Conservation (phyloP, 352 stramenopile species). For the Aphanomyces euteiches region DNA sequence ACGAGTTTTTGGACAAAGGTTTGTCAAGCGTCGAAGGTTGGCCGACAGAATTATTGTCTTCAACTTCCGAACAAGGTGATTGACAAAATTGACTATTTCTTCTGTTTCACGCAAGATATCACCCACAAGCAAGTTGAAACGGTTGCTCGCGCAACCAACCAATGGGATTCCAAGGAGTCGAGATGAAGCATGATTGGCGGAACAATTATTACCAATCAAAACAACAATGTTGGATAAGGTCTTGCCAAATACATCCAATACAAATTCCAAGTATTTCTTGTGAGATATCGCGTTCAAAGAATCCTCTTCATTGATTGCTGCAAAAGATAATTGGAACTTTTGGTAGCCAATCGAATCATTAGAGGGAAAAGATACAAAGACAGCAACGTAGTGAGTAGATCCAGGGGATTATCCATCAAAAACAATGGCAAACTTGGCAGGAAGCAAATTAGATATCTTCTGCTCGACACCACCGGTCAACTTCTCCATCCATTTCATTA, state of each 20-base stretch:
- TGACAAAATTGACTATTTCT: not conserved
- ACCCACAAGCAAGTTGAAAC: not conserved
- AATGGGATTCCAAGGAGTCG: not conserved
- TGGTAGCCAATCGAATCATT: not conserved
- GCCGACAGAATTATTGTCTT: not conserved
- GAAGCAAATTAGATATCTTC: not conserved
- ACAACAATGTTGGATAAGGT: not conserved
- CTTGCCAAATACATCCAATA: conserved; percentile 4
- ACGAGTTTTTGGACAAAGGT: not conserved
- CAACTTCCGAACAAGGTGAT: not conserved
- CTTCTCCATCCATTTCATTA: not conserved
- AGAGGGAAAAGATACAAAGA: not conserved
- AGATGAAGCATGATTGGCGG: not conserved
- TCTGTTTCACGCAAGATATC: not conserved
- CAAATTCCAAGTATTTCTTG: conserved; percentile 1
- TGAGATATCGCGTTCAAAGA: not conserved
- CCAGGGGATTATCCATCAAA: not conserved
- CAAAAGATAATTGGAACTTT: not conserved
- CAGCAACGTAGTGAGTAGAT: not conserved
- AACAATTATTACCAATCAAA: not conserved
- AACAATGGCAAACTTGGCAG: not conserved
- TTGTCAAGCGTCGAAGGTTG: not conserved
- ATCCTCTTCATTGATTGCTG: conserved; percentile 2
- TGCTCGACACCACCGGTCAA: not conserved
- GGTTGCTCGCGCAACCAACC: not conserved